These are phyloP conservation scores for Colletotrichum siamense DNA, from an alignment of 2,329 filamentous ascomycete species.

Conservation along the genomic window DNA sequence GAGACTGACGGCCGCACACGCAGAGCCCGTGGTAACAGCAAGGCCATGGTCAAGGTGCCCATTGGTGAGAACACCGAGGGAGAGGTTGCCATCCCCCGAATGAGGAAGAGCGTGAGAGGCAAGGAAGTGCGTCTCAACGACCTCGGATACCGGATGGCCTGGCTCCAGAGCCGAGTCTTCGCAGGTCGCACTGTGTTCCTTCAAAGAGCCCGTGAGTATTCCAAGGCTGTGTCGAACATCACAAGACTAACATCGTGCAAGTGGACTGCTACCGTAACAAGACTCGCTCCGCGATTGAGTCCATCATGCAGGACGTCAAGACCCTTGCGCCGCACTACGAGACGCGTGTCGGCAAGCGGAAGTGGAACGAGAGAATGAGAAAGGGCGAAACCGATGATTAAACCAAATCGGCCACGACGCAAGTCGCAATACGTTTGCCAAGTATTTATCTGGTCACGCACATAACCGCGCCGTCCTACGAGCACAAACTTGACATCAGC, in stretches of 20 bases:
- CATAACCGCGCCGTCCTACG: conserved; percentile 5
- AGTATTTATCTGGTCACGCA: conserved; percentile 2
- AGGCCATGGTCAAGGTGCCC: conserved; percentile 64
- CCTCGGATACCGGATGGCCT: conserved; percentile 92
- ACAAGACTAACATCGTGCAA: conserved; percentile 38
- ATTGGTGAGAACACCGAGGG: conserved; percentile 73
- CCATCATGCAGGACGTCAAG: conserved; percentile 74
- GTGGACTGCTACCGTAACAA: conserved; percentile 96
- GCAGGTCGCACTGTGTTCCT: conserved; percentile 85
- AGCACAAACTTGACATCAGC: conserved; percentile 7
- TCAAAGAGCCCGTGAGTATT: conserved; percentile 83
- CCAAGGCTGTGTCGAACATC: neutral
- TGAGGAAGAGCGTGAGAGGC: conserved; percentile 70
- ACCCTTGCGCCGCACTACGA: conserved; percentile 85
- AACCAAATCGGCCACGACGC: neutral
- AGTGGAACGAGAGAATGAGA: conserved; percentile 67
- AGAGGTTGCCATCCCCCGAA: conserved; percentile 77
- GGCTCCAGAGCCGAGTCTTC: conserved; percentile 94
- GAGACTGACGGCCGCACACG: conserved; percentile 53
- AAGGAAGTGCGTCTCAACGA: conserved; percentile 95
- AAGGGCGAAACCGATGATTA: conserved; percentile 33
- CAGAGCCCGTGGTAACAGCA: conserved; percentile 38
- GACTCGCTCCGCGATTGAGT: conserved; percentile 82
- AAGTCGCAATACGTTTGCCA: neutral
- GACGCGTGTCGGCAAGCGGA: conserved; percentile 83